phyloP scores from a whole-genome alignment of 2,329 filamentous ascomycete species.

The Cyphellophora attinorum region DNA sequence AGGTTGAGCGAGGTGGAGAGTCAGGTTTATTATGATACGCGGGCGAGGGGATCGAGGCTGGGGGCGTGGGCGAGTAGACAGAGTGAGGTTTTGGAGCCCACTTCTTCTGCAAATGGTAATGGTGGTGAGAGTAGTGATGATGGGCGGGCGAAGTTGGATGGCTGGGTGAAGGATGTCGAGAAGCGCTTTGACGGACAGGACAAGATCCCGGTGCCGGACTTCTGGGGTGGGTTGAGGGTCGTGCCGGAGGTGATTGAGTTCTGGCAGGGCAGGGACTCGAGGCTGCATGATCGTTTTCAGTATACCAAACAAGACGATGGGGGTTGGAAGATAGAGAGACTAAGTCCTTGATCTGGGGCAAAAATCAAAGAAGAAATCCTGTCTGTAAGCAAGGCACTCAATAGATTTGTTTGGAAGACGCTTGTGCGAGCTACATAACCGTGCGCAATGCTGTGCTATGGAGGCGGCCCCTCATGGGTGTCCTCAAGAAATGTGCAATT shows the following conservation, averaged over 20 bases:
- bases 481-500: too few species aligned
- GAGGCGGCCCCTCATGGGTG: too few species aligned
- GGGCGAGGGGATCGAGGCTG: slow-evolving; percentile 69
- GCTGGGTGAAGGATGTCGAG: slow-evolving; percentile 68
- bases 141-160: slow-evolving; percentile 64
- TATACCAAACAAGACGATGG: slow-evolving; percentile 55
- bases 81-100: slow-evolving; percentile 57
- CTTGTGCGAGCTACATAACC: too few species aligned
- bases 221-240: slow-evolving; percentile 87
- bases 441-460: too few species aligned
- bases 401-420: too few species aligned
- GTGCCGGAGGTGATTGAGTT: slow-evolving; percentile 85
- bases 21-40: slow-evolving; percentile 53
- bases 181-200: slow-evolving; percentile 64
- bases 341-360: slow-evolving; percentile 16
- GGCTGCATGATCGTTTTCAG: slow-evolving; percentile 86
- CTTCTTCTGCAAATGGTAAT: slow-evolving; percentile 22
- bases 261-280: slow-evolving; percentile 83
- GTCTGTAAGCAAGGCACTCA: too few species aligned
- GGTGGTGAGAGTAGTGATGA: slow-evolving; percentile 42
- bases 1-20: slow-evolving; percentile 62
- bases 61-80: slow-evolving; percentile 92
- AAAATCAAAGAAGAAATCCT: background rate
- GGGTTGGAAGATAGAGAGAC: slow-evolving; percentile 17
- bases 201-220: slow-evolving; percentile 78